Evolutionary conservation across 768 basidiomycete genomes (phyloP), one percentile per base, ranked within the genome.

Genomic region (Rhizopogon vinicolor): DNA sequence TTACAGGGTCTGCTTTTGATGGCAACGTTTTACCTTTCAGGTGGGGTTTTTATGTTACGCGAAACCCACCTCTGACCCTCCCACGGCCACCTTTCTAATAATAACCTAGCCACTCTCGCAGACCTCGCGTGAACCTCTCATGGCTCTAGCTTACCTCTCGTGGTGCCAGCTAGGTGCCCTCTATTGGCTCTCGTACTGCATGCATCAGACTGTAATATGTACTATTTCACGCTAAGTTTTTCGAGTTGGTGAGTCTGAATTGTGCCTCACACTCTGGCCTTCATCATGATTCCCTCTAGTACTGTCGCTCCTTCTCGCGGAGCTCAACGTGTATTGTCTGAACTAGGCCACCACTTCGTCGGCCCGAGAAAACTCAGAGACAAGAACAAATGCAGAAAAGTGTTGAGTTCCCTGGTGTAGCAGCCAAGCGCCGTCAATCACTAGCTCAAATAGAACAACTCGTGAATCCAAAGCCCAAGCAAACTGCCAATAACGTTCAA

Each of bases 301-400:
- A 7, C 5, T 22, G 6, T 3, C 6, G 13, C 14, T 31, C 37
- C 37, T 52, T 22, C 33, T 37, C 39, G 19, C 28, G 51, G 35
- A 56, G 35, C 41, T 7, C 8, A 45, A 16, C 3, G n/a, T 5
- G 39, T 33, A 8, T 52, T 45, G 16, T 44, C 44, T 12, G 62
- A 65, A 5, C 60, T 67, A 7, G 63, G 66, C 1, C 19, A 49
- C 3, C 57, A 59, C 29, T 68, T 65, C 19, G 51, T 44, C 16
- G 65, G 61, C 18, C 67, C 63, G 1, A 52, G 43, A 19, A 63
- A 61, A 39, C 53, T 42, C 9, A 37, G 54, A 12, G 58, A 63
- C 25, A 62, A 57, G 22, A 45, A 41, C 4, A 59, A 64, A 42
- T 45, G 5, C 54, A 52, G 22, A 41, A 13, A 10, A 3, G 49